These are phyloP conservation scores for Zygoascus ofunaensis DNA, from an alignment of 805 yeast genomes.

Conservation along the genomic window DNA sequence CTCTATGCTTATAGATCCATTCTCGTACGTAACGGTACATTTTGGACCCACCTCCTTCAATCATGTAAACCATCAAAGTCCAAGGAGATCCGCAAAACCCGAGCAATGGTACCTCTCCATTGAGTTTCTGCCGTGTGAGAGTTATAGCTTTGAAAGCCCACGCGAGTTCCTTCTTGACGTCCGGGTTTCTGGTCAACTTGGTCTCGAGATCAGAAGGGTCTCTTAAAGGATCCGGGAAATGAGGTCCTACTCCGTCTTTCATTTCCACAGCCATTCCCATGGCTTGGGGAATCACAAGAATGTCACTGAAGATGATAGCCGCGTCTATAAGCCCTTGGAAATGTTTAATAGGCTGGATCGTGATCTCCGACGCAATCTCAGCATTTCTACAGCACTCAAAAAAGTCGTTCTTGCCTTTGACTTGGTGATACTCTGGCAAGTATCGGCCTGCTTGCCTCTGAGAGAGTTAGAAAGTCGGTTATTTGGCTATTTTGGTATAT, in stretches of 20 bases:
- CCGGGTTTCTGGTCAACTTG: constrained; percentile 43
- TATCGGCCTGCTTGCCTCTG: constrained; percentile 94
- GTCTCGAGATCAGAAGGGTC: constrained; percentile 51
- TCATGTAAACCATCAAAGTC: constrained; percentile 94
- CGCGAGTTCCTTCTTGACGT: constrained; percentile 58
- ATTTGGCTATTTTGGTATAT: too few species aligned
- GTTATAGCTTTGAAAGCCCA: constrained; percentile 97
- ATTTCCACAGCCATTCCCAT: constrained; percentile 93
- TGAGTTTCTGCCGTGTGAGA: constrained; percentile 71
- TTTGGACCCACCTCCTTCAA: constrained; percentile 94
- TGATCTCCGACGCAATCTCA: constrained; percentile 85
- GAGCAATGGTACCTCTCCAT: constrained; percentile 86
- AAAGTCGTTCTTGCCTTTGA: constrained; percentile 76
- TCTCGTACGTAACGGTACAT: constrained; percentile 84
- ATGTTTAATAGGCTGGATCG: constrained; percentile 91
- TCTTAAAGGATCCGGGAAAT: constrained; percentile 81
- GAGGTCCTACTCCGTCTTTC: constrained; percentile 92
- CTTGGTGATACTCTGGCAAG: constrained; percentile 69
- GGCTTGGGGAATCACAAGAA: constrained; percentile 94
- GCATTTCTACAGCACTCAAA: constrained; percentile 94
- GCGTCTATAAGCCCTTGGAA: constrained; percentile 88
- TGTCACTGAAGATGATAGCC: constrained; percentile 93
- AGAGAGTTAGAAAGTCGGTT: not conserved
- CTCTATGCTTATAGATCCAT: constrained; percentile 80
- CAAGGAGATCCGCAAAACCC: constrained; percentile 98